These are phyloP conservation scores for Rhizopogon roseolus DNA, from an alignment of 768 basidiomycete genomes.

Conservation along the genomic window DNA sequence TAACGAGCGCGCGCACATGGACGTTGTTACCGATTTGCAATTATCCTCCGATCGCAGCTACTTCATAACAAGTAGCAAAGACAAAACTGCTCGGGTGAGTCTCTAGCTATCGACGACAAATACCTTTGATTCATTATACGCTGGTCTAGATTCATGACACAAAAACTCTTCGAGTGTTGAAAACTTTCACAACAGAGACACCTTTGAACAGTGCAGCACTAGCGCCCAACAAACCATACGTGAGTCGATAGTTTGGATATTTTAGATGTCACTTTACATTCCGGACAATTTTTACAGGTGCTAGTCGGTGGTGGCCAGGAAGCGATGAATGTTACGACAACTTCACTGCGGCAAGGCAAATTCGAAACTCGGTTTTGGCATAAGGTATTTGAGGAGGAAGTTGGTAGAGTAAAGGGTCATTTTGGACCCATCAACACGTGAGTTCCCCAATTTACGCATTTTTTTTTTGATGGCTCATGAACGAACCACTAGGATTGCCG, in stretches of 20 bases:
- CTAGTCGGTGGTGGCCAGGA: slow-evolving; percentile 97
- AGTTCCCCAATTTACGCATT: slow-evolving; percentile 26
- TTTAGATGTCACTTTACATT: not conserved
- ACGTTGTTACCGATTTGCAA: slow-evolving; percentile 89
- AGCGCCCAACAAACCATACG: slow-evolving; percentile 81
- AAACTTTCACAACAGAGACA: slow-evolving; percentile 90
- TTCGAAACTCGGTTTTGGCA: slow-evolving; percentile 99
- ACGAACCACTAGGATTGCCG: slow-evolving; percentile 64
- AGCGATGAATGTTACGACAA: slow-evolving; percentile 96
- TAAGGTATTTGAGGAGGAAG: slow-evolving; percentile 93
- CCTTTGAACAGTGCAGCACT: slow-evolving; percentile 93
- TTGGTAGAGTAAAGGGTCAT: slow-evolving; percentile 95
- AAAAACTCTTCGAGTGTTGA: slow-evolving; percentile 84
- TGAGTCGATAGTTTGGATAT: slow-evolving; percentile 26
- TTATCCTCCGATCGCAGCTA: slow-evolving; percentile 87
- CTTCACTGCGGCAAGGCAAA: slow-evolving; percentile 89
- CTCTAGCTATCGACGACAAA: not conserved
- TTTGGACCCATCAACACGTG: slow-evolving; percentile 97
- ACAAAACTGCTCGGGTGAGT: slow-evolving; percentile 85
- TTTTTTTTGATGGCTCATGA: slow-evolving; percentile 2
- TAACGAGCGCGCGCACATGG: slow-evolving; percentile 87
- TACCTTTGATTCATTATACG: not conserved
- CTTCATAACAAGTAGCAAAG: slow-evolving; percentile 94
- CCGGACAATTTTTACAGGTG: slow-evolving; percentile 39
- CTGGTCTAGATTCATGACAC: slow-evolving; percentile 73